Evolutionary conservation across 2,329 filamentous ascomycete genomes (phyloP).

Genomic region (Sclerotinia sclerotiorum): DNA sequence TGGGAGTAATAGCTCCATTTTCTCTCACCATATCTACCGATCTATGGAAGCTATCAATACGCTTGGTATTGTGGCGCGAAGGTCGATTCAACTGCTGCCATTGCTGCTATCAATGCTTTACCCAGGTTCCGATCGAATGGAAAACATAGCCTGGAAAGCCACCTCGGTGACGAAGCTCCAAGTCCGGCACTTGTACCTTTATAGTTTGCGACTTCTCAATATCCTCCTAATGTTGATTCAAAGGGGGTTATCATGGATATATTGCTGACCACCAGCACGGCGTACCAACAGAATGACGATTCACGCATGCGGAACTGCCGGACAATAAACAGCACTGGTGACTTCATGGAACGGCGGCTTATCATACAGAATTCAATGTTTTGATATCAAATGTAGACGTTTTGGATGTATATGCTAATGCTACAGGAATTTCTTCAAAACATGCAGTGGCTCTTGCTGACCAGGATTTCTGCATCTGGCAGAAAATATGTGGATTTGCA

Average conservation of each 20-base stretch:
- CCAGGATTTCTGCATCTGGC: too few species aligned
- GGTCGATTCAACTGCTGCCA: constrained; percentile 24
- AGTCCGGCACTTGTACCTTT: constrained; percentile 32
- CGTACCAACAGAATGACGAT: constrained; percentile 33
- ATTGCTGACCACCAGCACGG: constrained; percentile 16
- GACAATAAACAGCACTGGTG: constrained; percentile 28
- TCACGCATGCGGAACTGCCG: constrained; percentile 31
- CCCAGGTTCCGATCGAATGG: constrained; percentile 26
- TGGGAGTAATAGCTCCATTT: constrained; percentile 26
- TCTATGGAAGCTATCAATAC: constrained; percentile 33
- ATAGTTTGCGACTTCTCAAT: constrained; percentile 15
- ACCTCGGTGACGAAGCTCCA: constrained; percentile 26
- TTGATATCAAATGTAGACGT: constrained; percentile 35
- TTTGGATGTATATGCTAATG: constrained; percentile 32
- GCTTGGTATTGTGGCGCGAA: constrained; percentile 31
- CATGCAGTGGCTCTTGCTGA: constrained; percentile 8
- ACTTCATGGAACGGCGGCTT: constrained; percentile 20
- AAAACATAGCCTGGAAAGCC: constrained; percentile 32
- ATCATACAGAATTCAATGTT: constrained; percentile 31
- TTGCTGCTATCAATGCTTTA: constrained; percentile 27
- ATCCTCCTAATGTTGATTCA: neutral
- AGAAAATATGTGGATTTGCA: neutral
- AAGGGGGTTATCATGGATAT: neutral
- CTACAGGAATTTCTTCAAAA: constrained; percentile 29
- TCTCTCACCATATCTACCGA: constrained; percentile 30